phyloP scores from a whole-genome alignment of 805 yeast species.

The Candida ulmi region DNA sequence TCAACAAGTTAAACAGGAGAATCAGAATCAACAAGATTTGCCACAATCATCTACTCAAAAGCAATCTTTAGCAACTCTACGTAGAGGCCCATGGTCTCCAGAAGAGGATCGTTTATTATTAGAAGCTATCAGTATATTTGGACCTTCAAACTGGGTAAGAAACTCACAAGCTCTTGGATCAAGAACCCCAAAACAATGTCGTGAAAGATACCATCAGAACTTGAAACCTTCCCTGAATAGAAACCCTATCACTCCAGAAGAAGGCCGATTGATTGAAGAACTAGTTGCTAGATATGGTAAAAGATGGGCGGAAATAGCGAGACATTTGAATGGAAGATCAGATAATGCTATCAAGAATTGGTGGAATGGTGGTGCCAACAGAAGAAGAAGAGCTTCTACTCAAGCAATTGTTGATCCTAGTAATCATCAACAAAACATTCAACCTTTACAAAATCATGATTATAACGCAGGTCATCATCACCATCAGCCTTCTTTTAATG shows the following conservation, averaged over 20 bases:
- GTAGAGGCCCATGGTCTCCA: conserved; percentile 89
- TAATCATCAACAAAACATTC: conserved; percentile 3
- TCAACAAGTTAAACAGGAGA: background rate
- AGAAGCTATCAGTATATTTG: conserved; percentile 62
- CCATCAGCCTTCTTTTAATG: conserved; percentile 14
- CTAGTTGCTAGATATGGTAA: conserved; percentile 77
- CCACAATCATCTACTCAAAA: background rate
- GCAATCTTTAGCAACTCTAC: conserved; percentile 13
- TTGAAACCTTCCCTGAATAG: conserved; percentile 79
- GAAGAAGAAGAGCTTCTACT: conserved; percentile 55
- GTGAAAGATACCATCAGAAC: conserved; percentile 90
- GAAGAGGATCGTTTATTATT: conserved; percentile 73
- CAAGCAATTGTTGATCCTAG: conserved; percentile 17
- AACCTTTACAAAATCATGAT: conserved; percentile 3
- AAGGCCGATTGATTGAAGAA: conserved; percentile 75
- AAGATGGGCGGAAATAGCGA: conserved; percentile 90
- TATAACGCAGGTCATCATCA: conserved; percentile 3
- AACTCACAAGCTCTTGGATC: conserved; percentile 69
- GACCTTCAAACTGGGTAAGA: conserved; percentile 86
- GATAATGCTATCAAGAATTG: conserved; percentile 91
- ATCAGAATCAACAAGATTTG: conserved; percentile 2
- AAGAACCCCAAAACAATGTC: conserved; percentile 85
- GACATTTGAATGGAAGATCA: conserved; percentile 81
- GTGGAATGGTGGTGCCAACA: conserved; percentile 95
- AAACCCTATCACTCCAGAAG: conserved; percentile 78